Base-by-base conservation (phyloP, 2,329 filamentous ascomycete genomes). In the Fusarium concolor region DNA sequence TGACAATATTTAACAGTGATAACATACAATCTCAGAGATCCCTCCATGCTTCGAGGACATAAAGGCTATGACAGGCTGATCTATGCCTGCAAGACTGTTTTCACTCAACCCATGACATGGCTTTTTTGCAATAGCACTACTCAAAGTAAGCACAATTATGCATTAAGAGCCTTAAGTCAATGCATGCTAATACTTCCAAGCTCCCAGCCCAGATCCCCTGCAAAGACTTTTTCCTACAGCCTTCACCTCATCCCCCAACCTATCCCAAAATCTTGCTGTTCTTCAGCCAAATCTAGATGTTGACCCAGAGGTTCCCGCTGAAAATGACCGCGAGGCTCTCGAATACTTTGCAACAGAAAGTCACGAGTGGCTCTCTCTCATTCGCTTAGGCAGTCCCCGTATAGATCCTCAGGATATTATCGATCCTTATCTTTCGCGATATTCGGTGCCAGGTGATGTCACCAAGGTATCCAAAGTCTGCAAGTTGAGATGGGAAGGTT, bases 41-140 rank as follows among this genome's bases (percentile, higher is more conserved):
- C 89, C 1, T 89, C 89, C 1, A 97, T 97, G 92, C 77, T 93
- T 10, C 90, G 89, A 54, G 94, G 94, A 5, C 96, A 93, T 77
- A 94, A 91, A 67, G 91, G 89, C 0, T 97, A 96, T 73, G 90
- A 94, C 65, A 85, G 93, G 44, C 81, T 97, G 15, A 77, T 90
- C 9, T 92, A 92, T 83, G 93, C 93, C 15, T 93, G 90, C 77
- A 90, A 90, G 71, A 92, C 93, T 66, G 92, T 93, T 22, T 82
- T 97, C 22, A 87, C 85, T 47, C 79, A 84, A 43, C 87, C 90
- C 2, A 74, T 90, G 22, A 87, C 87, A 2, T 97, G 95, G 94
- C 80, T 98, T 1, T 94, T 96, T 72, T 90, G 85, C 73, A 90
- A 94, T 71, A 76, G 89, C 39, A 80, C 71, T 22, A 64, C 67